A percentile compares a stretch with the other conserved stretches of the same genome.
These are phyloP conservation scores for Gossypium thurberi DNA, from an alignment of 345 rosid species.

Conservation along the genomic window DNA sequence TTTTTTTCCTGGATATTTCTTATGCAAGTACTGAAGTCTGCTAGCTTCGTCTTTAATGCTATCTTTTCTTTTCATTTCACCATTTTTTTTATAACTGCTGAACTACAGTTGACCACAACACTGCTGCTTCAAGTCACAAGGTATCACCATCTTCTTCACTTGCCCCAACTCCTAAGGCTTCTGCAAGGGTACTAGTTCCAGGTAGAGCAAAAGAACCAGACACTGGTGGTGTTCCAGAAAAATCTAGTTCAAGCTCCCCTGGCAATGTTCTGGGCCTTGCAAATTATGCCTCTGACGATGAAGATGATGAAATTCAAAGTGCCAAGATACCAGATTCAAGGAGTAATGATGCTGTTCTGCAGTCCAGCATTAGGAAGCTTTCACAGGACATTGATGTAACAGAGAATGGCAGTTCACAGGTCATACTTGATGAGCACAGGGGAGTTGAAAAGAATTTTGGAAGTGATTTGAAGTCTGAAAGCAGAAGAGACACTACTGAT, in stretches of 20 bases:
- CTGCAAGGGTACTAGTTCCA: constrained; percentile 45
- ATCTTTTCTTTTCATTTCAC: constrained; percentile 4
- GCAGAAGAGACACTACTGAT: neutral
- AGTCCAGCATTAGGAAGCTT: constrained; percentile 27
- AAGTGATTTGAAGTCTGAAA: neutral
- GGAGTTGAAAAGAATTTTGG: neutral
- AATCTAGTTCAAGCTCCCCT: constrained; percentile 47
- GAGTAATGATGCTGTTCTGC: constrained; percentile 26
- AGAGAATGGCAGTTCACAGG: constrained; percentile 32
- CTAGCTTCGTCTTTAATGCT: neutral
- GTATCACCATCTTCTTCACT: constrained; percentile 32
- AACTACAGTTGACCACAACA: constrained; percentile 36
- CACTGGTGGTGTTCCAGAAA: constrained; percentile 36
- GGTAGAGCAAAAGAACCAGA: constrained; percentile 31
- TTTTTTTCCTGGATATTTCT: neutral
- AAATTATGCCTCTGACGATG: constrained; percentile 88
- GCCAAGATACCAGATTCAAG: constrained; percentile 25
- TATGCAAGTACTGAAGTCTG: constrained; percentile 8
- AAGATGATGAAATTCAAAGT: constrained; percentile 42
- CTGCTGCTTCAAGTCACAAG: constrained; percentile 29
- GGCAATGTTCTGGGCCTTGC: constrained; percentile 88
- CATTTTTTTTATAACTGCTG: constrained; percentile 23
- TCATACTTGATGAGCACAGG: neutral
- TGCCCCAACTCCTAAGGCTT: constrained; percentile 38
- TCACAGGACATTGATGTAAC: constrained; percentile 14